A percentile compares a stretch with the other conserved stretches of the same genome.
These are phyloP conservation scores for Areca catechu DNA, from an alignment of 176 grass and related monocot species.

Conservation along the genomic window DNA sequence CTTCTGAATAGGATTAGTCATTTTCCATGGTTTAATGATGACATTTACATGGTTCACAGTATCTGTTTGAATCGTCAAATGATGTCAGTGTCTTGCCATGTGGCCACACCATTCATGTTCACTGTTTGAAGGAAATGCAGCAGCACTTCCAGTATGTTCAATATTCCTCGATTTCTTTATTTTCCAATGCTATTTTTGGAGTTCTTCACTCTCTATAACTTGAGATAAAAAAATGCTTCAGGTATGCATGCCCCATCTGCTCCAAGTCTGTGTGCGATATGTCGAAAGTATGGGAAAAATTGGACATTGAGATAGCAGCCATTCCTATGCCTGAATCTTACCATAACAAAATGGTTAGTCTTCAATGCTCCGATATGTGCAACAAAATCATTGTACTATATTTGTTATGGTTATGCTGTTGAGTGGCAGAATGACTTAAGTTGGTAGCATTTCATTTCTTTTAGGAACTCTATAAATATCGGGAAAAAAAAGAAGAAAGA, in stretches of 20 bases:
- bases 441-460: too few species aligned
- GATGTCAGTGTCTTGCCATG: conserved; percentile 64
- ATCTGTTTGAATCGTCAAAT: conserved; percentile 80
- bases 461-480: too few species aligned
- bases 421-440: background rate
- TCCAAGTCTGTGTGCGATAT: conserved; percentile 97
- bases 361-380: background rate
- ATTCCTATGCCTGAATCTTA: conserved; percentile 41
- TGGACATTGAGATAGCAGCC: conserved; percentile 66
- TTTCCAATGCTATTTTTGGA: background rate
- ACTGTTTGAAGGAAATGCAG: conserved; percentile 90
- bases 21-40: too few species aligned
- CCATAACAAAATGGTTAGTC: conserved; percentile 58
- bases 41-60: conserved; percentile 23
- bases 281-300: conserved; percentile 87
- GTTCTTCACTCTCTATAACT: background rate
- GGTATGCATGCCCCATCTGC: conserved; percentile 84
- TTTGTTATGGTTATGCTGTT: background rate
- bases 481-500: too few species aligned
- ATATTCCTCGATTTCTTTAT: background rate
- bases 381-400: background rate
- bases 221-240: conserved; percentile 11
- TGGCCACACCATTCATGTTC: conserved; percentile 81
- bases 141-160: conserved; percentile 66
- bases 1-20: background rate